Conservation (phyloP, 176 grass and related monocot species). For the Saccharum spontaneum region DNA sequence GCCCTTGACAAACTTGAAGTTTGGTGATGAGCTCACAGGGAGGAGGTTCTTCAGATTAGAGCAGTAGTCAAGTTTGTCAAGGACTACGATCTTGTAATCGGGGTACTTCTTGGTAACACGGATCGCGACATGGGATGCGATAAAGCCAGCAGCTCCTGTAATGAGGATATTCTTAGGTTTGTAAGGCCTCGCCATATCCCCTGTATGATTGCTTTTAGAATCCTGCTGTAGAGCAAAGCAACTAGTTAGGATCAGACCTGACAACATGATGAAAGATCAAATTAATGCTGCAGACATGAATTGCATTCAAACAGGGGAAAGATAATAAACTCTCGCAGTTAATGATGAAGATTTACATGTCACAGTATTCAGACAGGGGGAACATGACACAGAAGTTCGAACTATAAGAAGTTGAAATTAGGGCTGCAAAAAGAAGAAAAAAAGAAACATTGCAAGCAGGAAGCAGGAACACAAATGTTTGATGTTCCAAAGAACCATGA, state of each 20-base stretch:
- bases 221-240: constrained; percentile 27
- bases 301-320: neutral
- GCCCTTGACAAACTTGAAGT: constrained; percentile 94
- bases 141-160: constrained; percentile 81
- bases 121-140: constrained; percentile 78
- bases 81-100: constrained; percentile 83
- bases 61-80: constrained; percentile 95
- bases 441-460: neutral
- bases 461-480: neutral
- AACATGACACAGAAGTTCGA: neutral
- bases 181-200: constrained; percentile 47
- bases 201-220: neutral
- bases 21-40: constrained; percentile 54
- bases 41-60: constrained; percentile 84
- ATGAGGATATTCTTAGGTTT: constrained; percentile 82
- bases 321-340: neutral
- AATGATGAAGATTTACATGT: neutral
- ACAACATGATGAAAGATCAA: neutral
- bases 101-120: constrained; percentile 72
- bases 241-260: neutral
- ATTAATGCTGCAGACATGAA: neutral
- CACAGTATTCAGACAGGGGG: neutral
- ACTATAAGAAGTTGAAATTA: neutral
- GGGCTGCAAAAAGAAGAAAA: neutral
- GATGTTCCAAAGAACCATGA: neutral